phyloP scores from a whole-genome alignment of 2,329 filamentous ascomycete species.

The Domatiomyces catenatus region DNA sequence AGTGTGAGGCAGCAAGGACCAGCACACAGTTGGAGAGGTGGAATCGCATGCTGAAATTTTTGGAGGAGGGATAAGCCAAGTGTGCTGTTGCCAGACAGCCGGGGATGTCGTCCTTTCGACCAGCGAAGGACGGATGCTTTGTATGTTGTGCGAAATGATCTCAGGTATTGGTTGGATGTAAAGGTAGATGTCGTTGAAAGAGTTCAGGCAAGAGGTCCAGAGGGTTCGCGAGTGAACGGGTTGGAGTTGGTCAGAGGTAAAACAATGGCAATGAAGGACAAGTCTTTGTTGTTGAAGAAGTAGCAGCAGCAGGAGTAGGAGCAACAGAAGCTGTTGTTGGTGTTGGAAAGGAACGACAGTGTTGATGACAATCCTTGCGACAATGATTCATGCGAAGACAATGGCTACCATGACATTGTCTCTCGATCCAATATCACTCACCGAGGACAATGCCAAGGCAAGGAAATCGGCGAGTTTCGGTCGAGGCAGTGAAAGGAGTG shows the following conservation, averaged over 20 bases:
- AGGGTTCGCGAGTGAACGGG: neutral
- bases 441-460: neutral
- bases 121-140: constrained; percentile 2
- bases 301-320: too few species aligned
- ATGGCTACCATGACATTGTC: constrained; percentile 14
- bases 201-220: neutral
- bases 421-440: neutral
- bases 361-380: constrained; percentile 8
- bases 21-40: neutral
- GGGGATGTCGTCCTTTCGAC: constrained; percentile 2
- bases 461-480: neutral
- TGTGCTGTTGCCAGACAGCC: neutral
- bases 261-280: constrained; percentile 1
- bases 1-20: constrained; percentile 2
- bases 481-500: neutral
- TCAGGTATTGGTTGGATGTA: neutral
- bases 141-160: neutral
- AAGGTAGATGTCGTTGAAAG: neutral
- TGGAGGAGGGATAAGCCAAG: constrained; percentile 8
- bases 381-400: constrained; percentile 9
- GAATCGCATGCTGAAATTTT: constrained; percentile 1
- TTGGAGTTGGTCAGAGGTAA: neutral
- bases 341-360: constrained; percentile 11
- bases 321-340: too few species aligned
- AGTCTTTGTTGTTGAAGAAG: neutral